A percentile compares a stretch with the other conserved stretches of the same genome.
These are phyloP conservation scores for Trichoderma sp. DNA, from an alignment of 2,329 filamentous ascomycete genomes.

Conservation along the genomic window DNA sequence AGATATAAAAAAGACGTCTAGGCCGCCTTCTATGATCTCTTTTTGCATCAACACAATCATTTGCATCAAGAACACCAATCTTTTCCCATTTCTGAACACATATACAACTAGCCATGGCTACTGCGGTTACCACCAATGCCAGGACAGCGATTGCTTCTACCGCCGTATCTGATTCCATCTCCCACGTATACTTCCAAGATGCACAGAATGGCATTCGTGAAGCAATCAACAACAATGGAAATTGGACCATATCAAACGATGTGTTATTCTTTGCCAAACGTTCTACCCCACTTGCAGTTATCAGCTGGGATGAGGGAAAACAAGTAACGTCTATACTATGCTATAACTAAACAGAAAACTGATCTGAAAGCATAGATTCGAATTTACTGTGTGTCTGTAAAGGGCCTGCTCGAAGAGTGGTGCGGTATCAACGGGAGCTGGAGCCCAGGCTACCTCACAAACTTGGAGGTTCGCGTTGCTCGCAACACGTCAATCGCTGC, in stretches of 20 bases:
- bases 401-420: slow-evolving; percentile 13
- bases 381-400: slow-evolving; percentile 4
- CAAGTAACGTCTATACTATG: not conserved
- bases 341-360: not conserved
- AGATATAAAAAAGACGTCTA: no score
- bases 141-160: slow-evolving; percentile 8
- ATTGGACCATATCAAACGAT: not conserved
- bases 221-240: not conserved
- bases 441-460: not conserved
- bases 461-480: not conserved
- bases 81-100: no score
- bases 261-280: slow-evolving; percentile 1
- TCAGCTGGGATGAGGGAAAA: slow-evolving; percentile 10
- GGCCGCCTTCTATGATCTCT: no score
- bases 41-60: no score
- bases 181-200: slow-evolving; percentile 16
- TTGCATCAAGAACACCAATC: no score
- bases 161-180: not conserved
- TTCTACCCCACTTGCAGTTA: slow-evolving; percentile 12
- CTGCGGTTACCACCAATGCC: not conserved
- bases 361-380: not conserved
- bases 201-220: slow-evolving; percentile 10
- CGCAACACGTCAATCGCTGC: slow-evolving; percentile 10
- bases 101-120: not conserved
- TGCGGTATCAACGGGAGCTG: not conserved